phyloP scores from a whole-genome alignment of 805 yeast species.

The Zygosaccharomyces kombuchaensis region DNA sequence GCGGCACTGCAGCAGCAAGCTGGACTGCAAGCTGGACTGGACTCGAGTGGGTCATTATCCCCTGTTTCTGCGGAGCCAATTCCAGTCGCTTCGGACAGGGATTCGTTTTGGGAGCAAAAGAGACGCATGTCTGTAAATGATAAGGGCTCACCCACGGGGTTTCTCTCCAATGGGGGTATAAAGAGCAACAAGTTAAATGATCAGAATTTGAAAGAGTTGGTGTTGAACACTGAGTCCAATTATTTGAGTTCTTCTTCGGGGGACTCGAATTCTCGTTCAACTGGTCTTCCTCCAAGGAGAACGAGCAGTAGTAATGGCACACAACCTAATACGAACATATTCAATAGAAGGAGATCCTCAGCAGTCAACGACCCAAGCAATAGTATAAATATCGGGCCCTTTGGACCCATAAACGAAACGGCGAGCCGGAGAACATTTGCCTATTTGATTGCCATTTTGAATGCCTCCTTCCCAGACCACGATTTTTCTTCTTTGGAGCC shows the following conservation, averaged over 20 bases:
- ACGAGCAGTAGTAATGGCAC: conserved; percentile 28
- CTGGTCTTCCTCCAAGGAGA: conserved; percentile 19
- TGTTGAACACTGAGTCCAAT: conserved; percentile 25
- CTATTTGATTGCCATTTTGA: conserved; percentile 81
- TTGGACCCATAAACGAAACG: conserved; percentile 86
- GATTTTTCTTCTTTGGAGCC: conserved; percentile 89
- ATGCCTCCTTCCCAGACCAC: conserved; percentile 93
- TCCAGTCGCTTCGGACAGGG: conserved; percentile 20
- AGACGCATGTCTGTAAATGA: conserved; percentile 39
- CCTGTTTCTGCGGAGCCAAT: conserved; percentile 9
- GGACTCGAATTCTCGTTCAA: conserved; percentile 20
- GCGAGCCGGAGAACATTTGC: conserved; percentile 88
- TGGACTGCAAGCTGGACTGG: conserved; percentile 18
- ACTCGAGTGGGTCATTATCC: conserved; percentile 14
- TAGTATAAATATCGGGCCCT: conserved; percentile 52
- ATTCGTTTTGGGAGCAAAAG: conserved; percentile 39
- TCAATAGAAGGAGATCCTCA: conserved; percentile 28
- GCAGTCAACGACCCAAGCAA: conserved; percentile 24
- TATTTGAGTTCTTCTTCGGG: conserved; percentile 28
- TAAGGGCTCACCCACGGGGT: conserved; percentile 28
- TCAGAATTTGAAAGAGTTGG: conserved; percentile 34
- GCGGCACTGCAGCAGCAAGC: conserved; percentile 31
- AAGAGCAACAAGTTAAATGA: conserved; percentile 34
- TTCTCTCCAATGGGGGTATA: conserved; percentile 1
- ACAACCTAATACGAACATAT: conserved; percentile 13